Evolutionary conservation across 106 monocot genomes (phyloP).

Genomic region (Hemerocallis citrina): DNA sequence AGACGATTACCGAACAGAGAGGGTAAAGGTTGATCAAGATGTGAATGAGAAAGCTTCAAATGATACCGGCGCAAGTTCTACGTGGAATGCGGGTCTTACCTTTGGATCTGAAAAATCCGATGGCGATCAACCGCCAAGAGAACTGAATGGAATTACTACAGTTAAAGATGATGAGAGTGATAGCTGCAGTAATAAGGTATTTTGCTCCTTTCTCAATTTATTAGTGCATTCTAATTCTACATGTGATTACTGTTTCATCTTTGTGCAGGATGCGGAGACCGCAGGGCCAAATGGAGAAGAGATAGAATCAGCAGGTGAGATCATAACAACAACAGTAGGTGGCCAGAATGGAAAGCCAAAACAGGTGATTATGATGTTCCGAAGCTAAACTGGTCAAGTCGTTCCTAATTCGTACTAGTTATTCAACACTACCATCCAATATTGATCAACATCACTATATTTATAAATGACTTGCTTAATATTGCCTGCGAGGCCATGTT

Average conservation of each 20-base stretch:
- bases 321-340: conserved; percentile 65
- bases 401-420: no score
- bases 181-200: conserved; percentile 13
- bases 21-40: conserved; percentile 26
- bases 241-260: no score
- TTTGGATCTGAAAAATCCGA: conserved; percentile 4
- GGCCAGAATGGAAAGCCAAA: conserved; percentile 70
- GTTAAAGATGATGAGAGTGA: conserved; percentile 22
- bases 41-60: conserved; percentile 3
- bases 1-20: conserved; percentile 20
- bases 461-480: not conserved
- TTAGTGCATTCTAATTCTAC: no score
- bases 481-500: not conserved
- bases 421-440: no score
- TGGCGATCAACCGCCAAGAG: conserved; percentile 29
- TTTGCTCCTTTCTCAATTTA: not conserved
- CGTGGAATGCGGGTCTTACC: conserved; percentile 1
- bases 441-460: not conserved
- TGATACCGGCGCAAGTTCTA: conserved; percentile 2
- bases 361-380: conserved; percentile 32
- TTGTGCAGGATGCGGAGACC: conserved; percentile 35
- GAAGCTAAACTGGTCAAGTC: no score
- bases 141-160: conserved; percentile 27
- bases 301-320: conserved; percentile 62
- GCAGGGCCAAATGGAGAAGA: conserved; percentile 46